Base-by-base conservation (phyloP, 768 basidiomycete species). In the Mycena pura region DNA sequence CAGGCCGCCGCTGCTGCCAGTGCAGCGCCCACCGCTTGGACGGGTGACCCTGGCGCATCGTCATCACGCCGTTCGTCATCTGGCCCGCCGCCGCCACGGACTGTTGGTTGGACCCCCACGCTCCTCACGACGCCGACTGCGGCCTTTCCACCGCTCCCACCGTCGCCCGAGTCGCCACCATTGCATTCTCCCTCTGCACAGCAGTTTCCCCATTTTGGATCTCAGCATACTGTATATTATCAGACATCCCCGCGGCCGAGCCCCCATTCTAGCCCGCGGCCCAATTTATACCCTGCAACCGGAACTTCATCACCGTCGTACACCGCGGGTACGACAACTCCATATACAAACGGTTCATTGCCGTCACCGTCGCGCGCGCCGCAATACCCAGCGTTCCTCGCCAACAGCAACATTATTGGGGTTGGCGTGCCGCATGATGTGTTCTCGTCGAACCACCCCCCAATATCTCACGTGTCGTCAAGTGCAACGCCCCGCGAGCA, bases 141-240 rank as follows among this genome's bases (percentile, higher is more conserved):
- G 29, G 41, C 51, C 38, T 41, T 66, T 39, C 57, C 60, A 36
- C 49, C 68, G 32, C 73, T 81, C 64, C 79, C 84, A 19, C 80
- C 84, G 32, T 85, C 85, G 47, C 79, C 86, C 14, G 80, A 78
- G 62, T 75, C 77, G 59, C 73, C 80, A 31, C 69, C 73, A 55
- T 48, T 46, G 22, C 72, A 71, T 64, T 74, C 70, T 70, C 67
- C 77, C 58, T 57, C 59, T 46, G 58, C 58, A 55, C 63, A 60
- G 36, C 59, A 65, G 47, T 66, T 53, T 46, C 47, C 64, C 14
- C 64, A 58, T 48, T 59, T 62, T 22, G 82, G 83, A 70, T 68
- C 81, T 67, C 77, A 82, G 64, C 60, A 65, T 21, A 87, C 84
- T 83, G 85, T 89, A 83, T 89, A 79, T 77, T 89, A 88, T 72